These are phyloP conservation scores for Leishmania mexicana DNA, from an alignment of 208 protist genomes.

Conservation along the genomic window DNA sequence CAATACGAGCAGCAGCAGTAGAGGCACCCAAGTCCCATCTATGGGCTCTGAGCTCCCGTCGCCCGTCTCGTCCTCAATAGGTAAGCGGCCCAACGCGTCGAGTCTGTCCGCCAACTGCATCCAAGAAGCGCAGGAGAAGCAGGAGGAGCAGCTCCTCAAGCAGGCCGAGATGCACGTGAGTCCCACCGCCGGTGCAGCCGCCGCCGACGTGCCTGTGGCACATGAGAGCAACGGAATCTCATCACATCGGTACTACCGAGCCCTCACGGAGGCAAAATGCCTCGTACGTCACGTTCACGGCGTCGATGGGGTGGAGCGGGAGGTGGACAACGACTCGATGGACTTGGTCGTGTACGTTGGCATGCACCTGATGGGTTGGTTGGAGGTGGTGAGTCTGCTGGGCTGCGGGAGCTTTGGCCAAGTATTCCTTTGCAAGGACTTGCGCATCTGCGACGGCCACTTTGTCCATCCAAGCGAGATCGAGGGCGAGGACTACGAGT, in stretches of 20 bases:
- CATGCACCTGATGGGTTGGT: slow-evolving; percentile 82
- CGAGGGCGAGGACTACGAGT: slow-evolving; percentile 79
- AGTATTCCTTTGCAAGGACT: slow-evolving; percentile 87
- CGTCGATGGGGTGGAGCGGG: slow-evolving; percentile 64
- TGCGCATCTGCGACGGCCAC: slow-evolving; percentile 66
- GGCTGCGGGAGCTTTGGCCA: slow-evolving; percentile 85
- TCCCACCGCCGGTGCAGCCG: not conserved
- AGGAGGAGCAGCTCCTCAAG: slow-evolving; percentile 1
- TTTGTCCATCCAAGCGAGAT: slow-evolving; percentile 75
- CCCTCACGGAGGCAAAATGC: slow-evolving; percentile 46
- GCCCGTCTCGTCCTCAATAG: slow-evolving; percentile 2
- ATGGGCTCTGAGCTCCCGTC: slow-evolving; percentile 9
- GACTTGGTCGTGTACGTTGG: slow-evolving; percentile 84
- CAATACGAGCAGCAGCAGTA: slow-evolving; percentile 8
- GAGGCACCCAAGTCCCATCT: slow-evolving; percentile 15
- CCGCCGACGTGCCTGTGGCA: not conserved
- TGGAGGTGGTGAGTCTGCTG: slow-evolving; percentile 81
- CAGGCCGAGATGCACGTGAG: not conserved
- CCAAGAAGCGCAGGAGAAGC: slow-evolving; percentile 5
- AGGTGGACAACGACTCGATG: slow-evolving; percentile 76
- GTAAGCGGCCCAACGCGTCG: slow-evolving; percentile 7
- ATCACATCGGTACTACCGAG: slow-evolving; percentile 29
- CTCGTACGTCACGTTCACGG: slow-evolving; percentile 68
- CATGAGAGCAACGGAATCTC: slow-evolving; percentile 5
- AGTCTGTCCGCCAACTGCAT: slow-evolving; percentile 3